Conservation (phyloP, 768 basidiomycete species). For the Myochromella boudieri region DNA sequence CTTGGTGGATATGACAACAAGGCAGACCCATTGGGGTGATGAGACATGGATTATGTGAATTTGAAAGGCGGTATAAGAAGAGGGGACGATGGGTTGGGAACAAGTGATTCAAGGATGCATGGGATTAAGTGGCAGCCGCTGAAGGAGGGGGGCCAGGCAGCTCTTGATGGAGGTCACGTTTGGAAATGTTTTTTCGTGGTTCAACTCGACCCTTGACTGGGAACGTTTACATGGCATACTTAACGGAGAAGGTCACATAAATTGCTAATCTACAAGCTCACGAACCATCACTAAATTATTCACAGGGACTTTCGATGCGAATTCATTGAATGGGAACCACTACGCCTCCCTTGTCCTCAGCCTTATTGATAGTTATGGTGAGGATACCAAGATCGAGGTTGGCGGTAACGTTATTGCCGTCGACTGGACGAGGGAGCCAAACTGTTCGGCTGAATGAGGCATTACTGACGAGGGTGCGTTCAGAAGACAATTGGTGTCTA, state of each 20-base stretch:
- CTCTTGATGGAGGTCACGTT: constrained; percentile 11
- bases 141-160: constrained; percentile 6
- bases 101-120: constrained; percentile 17
- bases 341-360: constrained; percentile 55
- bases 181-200: constrained; percentile 5
- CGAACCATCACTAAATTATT: too few relatives aligned
- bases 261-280: too few relatives aligned
- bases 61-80: not conserved
- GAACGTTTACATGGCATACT: too few relatives aligned
- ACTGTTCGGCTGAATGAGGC: constrained; percentile 67
- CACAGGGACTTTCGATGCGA: too few relatives aligned
- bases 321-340: constrained; percentile 43
- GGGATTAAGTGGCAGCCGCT: constrained; percentile 10
- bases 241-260: too few relatives aligned
- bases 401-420: constrained; percentile 56
- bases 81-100: constrained; percentile 5
- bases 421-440: constrained; percentile 66
- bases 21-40: constrained; percentile 4
- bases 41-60: constrained; percentile 7
- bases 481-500: constrained; percentile 52
- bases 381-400: constrained; percentile 71
- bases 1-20: not conserved
- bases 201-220: not conserved
- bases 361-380: constrained; percentile 58
- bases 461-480: constrained; percentile 58